Evolutionary conservation across 495 filamentous ascomycete species (phyloP).

Genomic region (Physcia stellaris): DNA sequence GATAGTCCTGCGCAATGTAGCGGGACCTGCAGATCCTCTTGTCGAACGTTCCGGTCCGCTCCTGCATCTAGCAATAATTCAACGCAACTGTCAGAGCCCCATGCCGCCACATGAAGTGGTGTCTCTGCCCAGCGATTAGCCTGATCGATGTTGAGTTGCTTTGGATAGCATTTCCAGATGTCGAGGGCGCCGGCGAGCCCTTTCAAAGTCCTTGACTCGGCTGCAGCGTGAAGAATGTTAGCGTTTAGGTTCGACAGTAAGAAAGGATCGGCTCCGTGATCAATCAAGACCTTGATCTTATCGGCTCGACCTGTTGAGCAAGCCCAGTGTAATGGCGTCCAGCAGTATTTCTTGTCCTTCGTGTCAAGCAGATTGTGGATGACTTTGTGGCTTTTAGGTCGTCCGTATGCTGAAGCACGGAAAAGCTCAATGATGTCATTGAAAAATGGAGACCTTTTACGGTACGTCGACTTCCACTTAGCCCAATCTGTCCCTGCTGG

Average conservation of each 20-base stretch:
- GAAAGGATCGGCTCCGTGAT: slow-evolving; percentile 8
- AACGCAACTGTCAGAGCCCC: slow-evolving; percentile 4
- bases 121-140: slow-evolving; percentile 8
- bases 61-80: slow-evolving; percentile 3
- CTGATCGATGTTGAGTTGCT: slow-evolving; percentile 7
- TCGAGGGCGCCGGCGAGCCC: slow-evolving; percentile 5
- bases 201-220: slow-evolving; percentile 4
- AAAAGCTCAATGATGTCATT: slow-evolving; percentile 6
- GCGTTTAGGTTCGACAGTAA: slow-evolving; percentile 8
- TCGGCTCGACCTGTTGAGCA: slow-evolving; percentile 6
- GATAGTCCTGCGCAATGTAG: slow-evolving; percentile 8
- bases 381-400: slow-evolving; percentile 6
- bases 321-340: slow-evolving; percentile 11
- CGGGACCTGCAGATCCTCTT: slow-evolving; percentile 6
- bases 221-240: slow-evolving; percentile 8
- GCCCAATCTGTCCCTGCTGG: slow-evolving; percentile 8
- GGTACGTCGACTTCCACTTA: slow-evolving; percentile 8
- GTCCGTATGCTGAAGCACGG: slow-evolving; percentile 5
- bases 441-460: slow-evolving; percentile 7
- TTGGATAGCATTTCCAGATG: slow-evolving; percentile 3
- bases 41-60: slow-evolving; percentile 5
- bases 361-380: slow-evolving; percentile 9
- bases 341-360: slow-evolving; percentile 8
- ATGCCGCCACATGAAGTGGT: slow-evolving; percentile 7
- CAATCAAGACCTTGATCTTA: slow-evolving; percentile 6